These are phyloP conservation scores for Phytophthora capsici DNA, from an alignment of 352 stramenopile species.

Conservation along the genomic window DNA sequence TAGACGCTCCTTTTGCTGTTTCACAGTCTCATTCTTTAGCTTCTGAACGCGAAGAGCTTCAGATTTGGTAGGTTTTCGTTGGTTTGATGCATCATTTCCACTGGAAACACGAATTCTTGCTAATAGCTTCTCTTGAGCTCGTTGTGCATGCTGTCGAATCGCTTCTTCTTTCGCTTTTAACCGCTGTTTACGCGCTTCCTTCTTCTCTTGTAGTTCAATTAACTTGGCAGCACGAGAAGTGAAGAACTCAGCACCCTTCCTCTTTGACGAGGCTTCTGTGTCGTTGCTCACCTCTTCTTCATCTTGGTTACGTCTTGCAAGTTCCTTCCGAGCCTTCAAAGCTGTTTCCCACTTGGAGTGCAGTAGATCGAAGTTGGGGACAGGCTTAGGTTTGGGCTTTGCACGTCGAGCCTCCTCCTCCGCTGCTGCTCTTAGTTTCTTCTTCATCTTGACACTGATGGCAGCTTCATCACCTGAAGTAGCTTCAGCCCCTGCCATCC, in stretches of 20 bases:
- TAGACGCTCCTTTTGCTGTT: slow-evolving; percentile 48
- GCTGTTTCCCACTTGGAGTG: slow-evolving; percentile 63
- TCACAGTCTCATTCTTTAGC: slow-evolving; percentile 36
- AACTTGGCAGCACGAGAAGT: slow-evolving; percentile 46
- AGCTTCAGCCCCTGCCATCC: slow-evolving; percentile 49
- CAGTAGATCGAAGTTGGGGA: slow-evolving; percentile 69
- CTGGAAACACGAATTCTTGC: slow-evolving; percentile 28
- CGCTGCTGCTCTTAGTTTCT: slow-evolving; percentile 49
- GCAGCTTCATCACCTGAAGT: neutral
- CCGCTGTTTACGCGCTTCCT: slow-evolving; percentile 54
- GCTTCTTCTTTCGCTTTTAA: slow-evolving; percentile 48
- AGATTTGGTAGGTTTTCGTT: slow-evolving; percentile 48
- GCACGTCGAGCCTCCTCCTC: slow-evolving; percentile 43
- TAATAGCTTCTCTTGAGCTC: slow-evolving; percentile 46
- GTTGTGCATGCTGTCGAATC: slow-evolving; percentile 27
- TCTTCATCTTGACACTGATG: slow-evolving; percentile 61
- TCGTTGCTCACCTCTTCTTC: slow-evolving; percentile 12
- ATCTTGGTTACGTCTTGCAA: slow-evolving; percentile 23
- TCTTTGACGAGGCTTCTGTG: slow-evolving; percentile 3
- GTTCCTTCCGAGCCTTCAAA: slow-evolving; percentile 42
- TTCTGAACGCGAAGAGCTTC: slow-evolving; percentile 67
- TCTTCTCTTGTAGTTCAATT: slow-evolving; percentile 48
- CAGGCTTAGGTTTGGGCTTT: slow-evolving; percentile 47
- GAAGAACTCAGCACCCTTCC: slow-evolving; percentile 52
- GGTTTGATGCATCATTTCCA: slow-evolving; percentile 12